Evolutionary conservation across 164 flowering plant genomes (phyloP), one percentile per base, ranked within the genome.

Genomic region (Vitis rotundifolia): DNA sequence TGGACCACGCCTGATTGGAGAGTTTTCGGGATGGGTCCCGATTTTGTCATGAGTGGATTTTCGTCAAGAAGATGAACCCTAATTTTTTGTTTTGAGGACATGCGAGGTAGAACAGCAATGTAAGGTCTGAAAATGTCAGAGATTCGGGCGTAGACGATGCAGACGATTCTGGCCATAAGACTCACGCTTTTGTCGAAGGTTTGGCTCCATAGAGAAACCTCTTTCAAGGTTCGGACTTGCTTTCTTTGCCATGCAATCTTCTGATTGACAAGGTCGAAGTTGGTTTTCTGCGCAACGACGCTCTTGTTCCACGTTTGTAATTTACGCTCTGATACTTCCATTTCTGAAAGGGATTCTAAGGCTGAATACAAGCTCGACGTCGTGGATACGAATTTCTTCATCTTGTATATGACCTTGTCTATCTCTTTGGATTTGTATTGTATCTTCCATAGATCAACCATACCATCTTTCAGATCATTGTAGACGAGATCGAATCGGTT

Each of bases 191-290:
- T 79, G 59, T 94, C 92, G 48, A 83, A 83, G 0, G 85, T 77
- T 54, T 85, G 79, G 64, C 49, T 79, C 97, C 97, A 92, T 2
- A 94, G 74, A 0, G 96, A 91, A 0, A 59, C 13, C 2, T 84
- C 84, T 29, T 68, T 78, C 11, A 72, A 67, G 22, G 76, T 82
- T 0, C 78, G 76, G 3, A 91, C 90, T 14, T 81, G 75, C 44
- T 81, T 78, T 52, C 82, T 76, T 69, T 85, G 90, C 51, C 26
- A 62, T 11, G 78, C 26, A 4, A 90, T 51, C 54, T 87, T 89
- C 74, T 81, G 72, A 11, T 78, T 71, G 70, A 84, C 83, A 5
- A 67, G n/a, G 8, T 82, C 87, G 28, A 65, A 59, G 51, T 82
- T 83, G 8, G 75, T 26, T 52, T 61, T 75, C 55, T 71, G 59